Base-by-base conservation (phyloP, 164 flowering plant species). In the Piper longum region DNA sequence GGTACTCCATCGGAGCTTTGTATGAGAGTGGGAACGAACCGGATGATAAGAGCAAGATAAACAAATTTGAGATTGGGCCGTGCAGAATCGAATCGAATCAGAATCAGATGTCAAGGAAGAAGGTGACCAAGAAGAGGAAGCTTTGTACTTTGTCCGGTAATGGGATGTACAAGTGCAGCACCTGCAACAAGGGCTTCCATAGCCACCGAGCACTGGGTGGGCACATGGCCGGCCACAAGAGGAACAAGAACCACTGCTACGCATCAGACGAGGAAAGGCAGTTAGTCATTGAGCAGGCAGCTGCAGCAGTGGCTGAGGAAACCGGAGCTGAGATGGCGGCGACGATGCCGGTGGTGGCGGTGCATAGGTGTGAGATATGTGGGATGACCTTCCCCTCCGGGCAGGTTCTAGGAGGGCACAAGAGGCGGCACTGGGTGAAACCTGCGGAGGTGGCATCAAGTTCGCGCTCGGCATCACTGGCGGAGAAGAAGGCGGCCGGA, bases 131-230 rank as follows among this genome's bases (percentile, higher is more conserved):
- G 61, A 73, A 45, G 54, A 58, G 39, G 61, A 75, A 73, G 64
- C 19, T 76, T 41, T 55, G 60, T 59, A 75, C 76, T 59, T 58
- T 79, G 74, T 73, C 62, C 36, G 36, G 36, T 26, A 26, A 26
- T 26, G 36, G 36, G 36, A 26, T 1, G 43, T 70, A 61, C 65
- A 72, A 16, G 26, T 86, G 88, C 70, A 65, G 11, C 40, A 76
- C 67, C 43, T 86, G 91, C 68, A 69, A 65, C 68, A 83, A 80
- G 57, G 16, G 68, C 36, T 86, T 84, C 65, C 8, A 71, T 17
- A 70, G 81, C 11, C 76, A 79, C 64, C 96, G 86, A 71, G 89
- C 88, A 11, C 62, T 81, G 61, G 96, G 89, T n/a, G 89, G 91
- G 12, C 89, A 88, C 64, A 80, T 54, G 68, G 79, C 96, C 4